phyloP scores from a whole-genome alignment of 371 early-diverging fungal genomes.

The Agmasoma carcini region DNA sequence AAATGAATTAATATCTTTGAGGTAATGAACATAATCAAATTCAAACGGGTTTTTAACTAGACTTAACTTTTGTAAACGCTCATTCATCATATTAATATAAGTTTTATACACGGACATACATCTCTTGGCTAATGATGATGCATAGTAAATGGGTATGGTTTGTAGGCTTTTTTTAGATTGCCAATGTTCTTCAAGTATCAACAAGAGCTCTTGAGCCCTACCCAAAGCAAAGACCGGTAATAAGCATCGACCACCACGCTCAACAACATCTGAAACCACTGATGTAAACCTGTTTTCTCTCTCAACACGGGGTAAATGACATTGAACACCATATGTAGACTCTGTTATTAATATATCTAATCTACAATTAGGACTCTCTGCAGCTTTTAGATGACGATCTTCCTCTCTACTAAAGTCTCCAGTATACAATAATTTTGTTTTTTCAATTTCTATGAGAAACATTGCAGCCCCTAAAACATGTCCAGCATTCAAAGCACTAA shows the following conservation, averaged over 20 bases:
- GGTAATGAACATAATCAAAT: constrained; percentile 84
- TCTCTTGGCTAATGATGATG: constrained; percentile 81
- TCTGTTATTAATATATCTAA: constrained; percentile 90
- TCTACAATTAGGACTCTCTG: constrained; percentile 68
- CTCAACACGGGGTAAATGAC: constrained; percentile 80
- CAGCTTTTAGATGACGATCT: constrained; percentile 95
- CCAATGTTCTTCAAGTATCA: constrained; percentile 98
- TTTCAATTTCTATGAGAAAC: constrained; percentile 92
- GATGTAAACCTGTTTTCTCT: constrained; percentile 70
- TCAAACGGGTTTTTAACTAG: constrained; percentile 82
- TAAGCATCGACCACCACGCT: constrained; percentile 83
- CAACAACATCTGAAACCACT: constrained; percentile 73
- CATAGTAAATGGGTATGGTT: constrained; percentile 88
- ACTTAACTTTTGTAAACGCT: constrained; percentile 74
- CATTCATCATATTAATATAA: constrained; percentile 98
- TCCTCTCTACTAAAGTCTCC: constrained; percentile 98
- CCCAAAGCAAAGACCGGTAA: constrained; percentile 97
- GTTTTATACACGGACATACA: constrained; percentile 97
- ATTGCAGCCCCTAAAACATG: constrained; percentile 99
- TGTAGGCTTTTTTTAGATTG: constrained; percentile 68
- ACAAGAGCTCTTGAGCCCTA: constrained; percentile 86
- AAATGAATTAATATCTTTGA: constrained; percentile 74
- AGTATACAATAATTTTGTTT: constrained; percentile 83
- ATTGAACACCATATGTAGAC: constrained; percentile 94
- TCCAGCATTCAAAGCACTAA: constrained; percentile 91